Percentiles rank a stretch among this genome's conserved stretches.
These are phyloP conservation scores for Nicotiana paniculata DNA, from an alignment of 257 asterid species.

Conservation along the genomic window DNA sequence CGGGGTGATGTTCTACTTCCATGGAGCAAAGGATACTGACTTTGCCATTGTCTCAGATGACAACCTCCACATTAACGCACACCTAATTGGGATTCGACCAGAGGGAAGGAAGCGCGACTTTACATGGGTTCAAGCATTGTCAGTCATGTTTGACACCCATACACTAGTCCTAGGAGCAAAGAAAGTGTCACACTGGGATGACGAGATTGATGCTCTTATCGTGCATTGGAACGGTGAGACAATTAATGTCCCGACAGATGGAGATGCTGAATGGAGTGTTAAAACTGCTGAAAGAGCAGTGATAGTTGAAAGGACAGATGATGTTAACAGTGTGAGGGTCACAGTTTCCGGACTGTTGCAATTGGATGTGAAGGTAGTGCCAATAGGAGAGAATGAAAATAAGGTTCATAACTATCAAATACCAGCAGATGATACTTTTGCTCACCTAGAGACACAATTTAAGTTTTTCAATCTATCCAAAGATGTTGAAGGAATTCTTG, in stretches of 20 bases:
- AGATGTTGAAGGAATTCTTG: constrained; percentile 47
- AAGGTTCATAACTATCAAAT: constrained; percentile 51
- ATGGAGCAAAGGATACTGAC: constrained; percentile 47
- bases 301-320: constrained; percentile 53
- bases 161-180: constrained; percentile 49
- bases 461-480: constrained; percentile 44
- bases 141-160: constrained; percentile 52
- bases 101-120: constrained; percentile 60
- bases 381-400: constrained; percentile 49
- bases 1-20: constrained; percentile 83
- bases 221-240: constrained; percentile 43
- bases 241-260: constrained; percentile 31
- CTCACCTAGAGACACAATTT: constrained; percentile 63
- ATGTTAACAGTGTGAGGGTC: constrained; percentile 45
- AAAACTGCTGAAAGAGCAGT: constrained; percentile 28
- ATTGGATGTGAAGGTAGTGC: constrained; percentile 40
- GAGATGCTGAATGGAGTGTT: constrained; percentile 49
- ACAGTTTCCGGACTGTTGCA: constrained; percentile 30
- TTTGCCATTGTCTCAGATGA: constrained; percentile 63
- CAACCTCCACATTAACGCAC: constrained; percentile 67
- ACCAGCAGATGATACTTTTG: constrained; percentile 45
- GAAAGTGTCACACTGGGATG: constrained; percentile 43
- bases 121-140: constrained; percentile 76
- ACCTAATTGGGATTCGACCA: constrained; percentile 62
- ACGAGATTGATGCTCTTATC: constrained; percentile 35